Evolutionary conservation across 2,329 filamentous ascomycete species (phyloP), one percentile per base, ranked within the genome.

Genomic region (Cephalotrichum gorgonifer): DNA sequence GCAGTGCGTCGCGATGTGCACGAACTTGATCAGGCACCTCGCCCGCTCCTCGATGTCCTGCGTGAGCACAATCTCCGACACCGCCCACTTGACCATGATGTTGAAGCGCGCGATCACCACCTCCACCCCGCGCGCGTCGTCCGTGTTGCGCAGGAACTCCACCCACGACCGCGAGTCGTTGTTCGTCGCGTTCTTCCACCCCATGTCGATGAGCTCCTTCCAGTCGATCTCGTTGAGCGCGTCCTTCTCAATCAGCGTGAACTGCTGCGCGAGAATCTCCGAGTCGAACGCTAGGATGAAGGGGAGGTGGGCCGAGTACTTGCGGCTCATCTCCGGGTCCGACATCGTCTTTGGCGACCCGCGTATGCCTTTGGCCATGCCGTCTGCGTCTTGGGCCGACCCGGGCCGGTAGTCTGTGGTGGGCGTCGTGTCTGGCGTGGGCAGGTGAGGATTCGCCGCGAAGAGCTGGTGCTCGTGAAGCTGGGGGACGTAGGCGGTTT

Each of bases 21-120:
- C 86, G 61, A 78, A 85, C 64, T 93, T 91, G 64, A 86, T 81
- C 54, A 93, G 79, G 61, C 83, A 88, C 33, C 82, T 73, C 22
- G 85, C 85, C 47, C 87, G 76, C 64, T 93, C 87, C 52, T 83
- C 79, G 11, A 83, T 65, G 50, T 82, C 71, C 54, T 83, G 78
- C 0, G 86, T 93, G 44, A 93, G 73, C 8, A 93, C 76, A 54
- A 86, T 78, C 63, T 91, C 85, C 1, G 86, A 91, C 26, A 89
- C 77, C 26, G 81, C 83, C 87, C 87, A 93, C 63, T 91, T 91
- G 53, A 90, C 86, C 70, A 91, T 86, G 54, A 93, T 79, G 63
- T 93, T 93, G 71, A 93, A 93, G 44, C 87, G 83, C 8, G 87
- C 85, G 62, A 91, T 86, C 44, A 90, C 86, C 22, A 93, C 83